These are phyloP conservation scores for Alternaria triticimaculans DNA, from an alignment of 2,329 filamentous ascomycete species.

Conservation along the genomic window DNA sequence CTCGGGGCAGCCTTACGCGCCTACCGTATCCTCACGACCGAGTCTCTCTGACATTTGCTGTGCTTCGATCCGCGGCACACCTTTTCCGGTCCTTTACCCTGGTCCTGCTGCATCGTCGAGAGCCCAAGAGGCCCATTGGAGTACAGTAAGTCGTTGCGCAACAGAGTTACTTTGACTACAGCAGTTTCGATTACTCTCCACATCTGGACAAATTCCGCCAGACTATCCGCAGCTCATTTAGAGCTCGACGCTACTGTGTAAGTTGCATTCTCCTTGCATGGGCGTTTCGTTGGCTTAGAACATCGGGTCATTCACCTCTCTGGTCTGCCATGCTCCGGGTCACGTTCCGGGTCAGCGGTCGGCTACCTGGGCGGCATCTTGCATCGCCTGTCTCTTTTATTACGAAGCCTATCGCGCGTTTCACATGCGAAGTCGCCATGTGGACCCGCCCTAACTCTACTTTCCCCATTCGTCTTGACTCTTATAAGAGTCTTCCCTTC, in stretches of 20 bases:
- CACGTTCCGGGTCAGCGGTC: conserved; percentile 43
- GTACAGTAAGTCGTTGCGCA: conserved; percentile 34
- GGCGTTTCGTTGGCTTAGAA: conserved; percentile 19
- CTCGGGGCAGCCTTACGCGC: conserved; percentile 35
- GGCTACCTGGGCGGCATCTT: conserved; percentile 32
- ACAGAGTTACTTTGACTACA: conserved; percentile 31
- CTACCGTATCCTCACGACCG: conserved; percentile 46
- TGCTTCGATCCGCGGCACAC: conserved; percentile 26
- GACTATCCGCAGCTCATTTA: conserved; percentile 20
- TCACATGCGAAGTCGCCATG: conserved; percentile 41
- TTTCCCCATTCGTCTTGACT: conserved; percentile 44
- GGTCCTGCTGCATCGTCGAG: conserved; percentile 18
- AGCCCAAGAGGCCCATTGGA: conserved; percentile 10
- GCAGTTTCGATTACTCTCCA: conserved; percentile 21
- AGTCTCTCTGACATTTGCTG: conserved; percentile 28
- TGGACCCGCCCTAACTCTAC: conserved; percentile 26
- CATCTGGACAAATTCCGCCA: conserved; percentile 9
- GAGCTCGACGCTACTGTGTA: conserved; percentile 36
- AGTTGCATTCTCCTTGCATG: conserved; percentile 35
- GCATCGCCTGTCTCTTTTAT: conserved; percentile 35
- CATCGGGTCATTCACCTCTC: conserved; percentile 36
- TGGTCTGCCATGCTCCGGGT: conserved; percentile 33
- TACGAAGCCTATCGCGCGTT: conserved; percentile 36
- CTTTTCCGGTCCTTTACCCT: conserved; percentile 38
- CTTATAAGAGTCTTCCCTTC: conserved; percentile 37